A percentile compares a stretch with the other conserved stretches of the same genome.
Conservation (phyloP, 148 eudicot species). For the Dianthus caryophyllus region DNA sequence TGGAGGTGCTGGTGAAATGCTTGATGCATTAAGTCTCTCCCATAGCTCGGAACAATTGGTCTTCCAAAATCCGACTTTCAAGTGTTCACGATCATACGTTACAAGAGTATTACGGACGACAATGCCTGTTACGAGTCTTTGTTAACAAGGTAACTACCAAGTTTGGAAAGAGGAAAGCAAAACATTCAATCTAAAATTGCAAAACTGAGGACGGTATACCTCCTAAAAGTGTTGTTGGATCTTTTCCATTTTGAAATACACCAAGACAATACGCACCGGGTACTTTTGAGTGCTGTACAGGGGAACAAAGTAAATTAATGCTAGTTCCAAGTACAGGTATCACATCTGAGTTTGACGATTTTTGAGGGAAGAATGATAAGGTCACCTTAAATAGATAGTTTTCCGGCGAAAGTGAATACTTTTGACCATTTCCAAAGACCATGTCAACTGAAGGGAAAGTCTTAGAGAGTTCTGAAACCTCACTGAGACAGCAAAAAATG, state of each 20-base stretch:
- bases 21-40: conserved; percentile 50
- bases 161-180: neutral
- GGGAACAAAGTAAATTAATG: conserved; percentile 6
- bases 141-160: neutral
- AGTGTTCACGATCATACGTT: conserved; percentile 84
- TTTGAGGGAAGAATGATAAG: neutral
- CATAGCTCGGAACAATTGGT: conserved; percentile 91
- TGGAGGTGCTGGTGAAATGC: conserved; percentile 41
- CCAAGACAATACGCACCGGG: conserved; percentile 92
- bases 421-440: conserved; percentile 72
- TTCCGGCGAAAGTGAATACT: conserved; percentile 74
- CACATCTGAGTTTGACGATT: neutral
- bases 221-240: conserved; percentile 90
- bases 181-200: neutral
- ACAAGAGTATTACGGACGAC: conserved; percentile 88
- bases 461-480: conserved; percentile 57
- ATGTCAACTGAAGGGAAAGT: conserved; percentile 76
- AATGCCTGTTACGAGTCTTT: conserved; percentile 59
- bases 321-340: neutral
- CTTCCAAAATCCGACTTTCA: conserved; percentile 90
- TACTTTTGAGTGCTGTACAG: conserved; percentile 71
- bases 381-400: conserved; percentile 87
- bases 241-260: conserved; percentile 81
- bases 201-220: conserved; percentile 41
- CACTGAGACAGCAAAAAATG: conserved; percentile 41